These are phyloP conservation scores for Amauroascus verrucosus DNA, from an alignment of 2,329 filamentous ascomycete species.

Conservation along the genomic window DNA sequence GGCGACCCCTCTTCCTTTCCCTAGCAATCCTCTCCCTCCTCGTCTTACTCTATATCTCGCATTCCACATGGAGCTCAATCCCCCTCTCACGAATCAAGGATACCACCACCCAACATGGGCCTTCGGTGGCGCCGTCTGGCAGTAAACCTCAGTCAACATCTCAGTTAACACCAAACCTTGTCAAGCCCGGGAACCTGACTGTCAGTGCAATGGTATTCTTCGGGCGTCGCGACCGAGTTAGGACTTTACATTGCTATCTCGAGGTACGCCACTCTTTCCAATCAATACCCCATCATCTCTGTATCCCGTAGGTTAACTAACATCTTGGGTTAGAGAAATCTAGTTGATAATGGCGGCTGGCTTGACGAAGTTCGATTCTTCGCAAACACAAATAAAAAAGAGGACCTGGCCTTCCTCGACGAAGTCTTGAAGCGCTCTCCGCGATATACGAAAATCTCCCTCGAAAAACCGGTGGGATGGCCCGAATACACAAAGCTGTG, in stretches of 20 bases:
- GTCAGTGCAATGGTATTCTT: conserved; percentile 13
- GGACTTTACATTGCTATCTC: conserved; percentile 11
- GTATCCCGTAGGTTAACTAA: background rate
- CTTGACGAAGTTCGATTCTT: conserved; percentile 9
- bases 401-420: conserved; percentile 6
- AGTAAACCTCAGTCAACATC: background rate
- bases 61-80: background rate
- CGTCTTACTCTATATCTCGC: background rate
- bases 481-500: conserved; percentile 12
- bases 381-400: conserved; percentile 3
- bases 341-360: conserved; percentile 9
- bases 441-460: conserved; percentile 10
- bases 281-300: background rate
- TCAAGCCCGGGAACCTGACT: conserved; percentile 10
- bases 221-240: conserved; percentile 11
- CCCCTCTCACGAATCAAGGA: background rate
- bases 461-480: conserved; percentile 11
- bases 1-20: background rate
- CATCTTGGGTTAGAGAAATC: background rate
- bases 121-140: background rate
- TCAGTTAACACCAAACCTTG: background rate
- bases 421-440: conserved; percentile 4
- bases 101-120: background rate
- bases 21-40: background rate
- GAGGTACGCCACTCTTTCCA: conserved; percentile 7